Evolutionary conservation across 495 filamentous ascomycete genomes (phyloP).

Genomic region (Neurospora hispaniola): DNA sequence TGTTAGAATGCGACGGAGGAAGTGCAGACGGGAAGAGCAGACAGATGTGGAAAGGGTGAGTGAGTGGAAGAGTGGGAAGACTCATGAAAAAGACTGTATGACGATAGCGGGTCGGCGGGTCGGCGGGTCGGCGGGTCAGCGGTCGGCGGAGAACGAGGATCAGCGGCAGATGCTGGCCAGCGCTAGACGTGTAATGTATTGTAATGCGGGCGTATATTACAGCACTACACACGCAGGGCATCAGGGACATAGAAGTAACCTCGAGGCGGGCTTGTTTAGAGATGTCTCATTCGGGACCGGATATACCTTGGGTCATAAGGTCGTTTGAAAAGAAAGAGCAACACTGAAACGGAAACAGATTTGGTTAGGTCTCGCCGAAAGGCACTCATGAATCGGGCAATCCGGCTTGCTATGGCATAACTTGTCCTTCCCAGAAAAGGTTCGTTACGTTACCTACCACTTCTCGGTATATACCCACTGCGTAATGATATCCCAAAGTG

Average conservation of each 20-base stretch:
- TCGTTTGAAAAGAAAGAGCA: neutral
- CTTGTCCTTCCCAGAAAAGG: neutral
- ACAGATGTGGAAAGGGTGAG: neutral
- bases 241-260: neutral
- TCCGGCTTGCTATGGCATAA: neutral
- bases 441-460: too few relatives aligned
- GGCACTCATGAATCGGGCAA: neutral
- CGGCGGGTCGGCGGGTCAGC: neutral
- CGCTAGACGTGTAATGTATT: neutral
- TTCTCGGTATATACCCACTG: too few relatives aligned
- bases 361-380: neutral
- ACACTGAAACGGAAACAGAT: neutral
- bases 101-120: neutral
- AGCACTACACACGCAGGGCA: neutral
- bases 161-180: neutral
- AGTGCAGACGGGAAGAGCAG: neutral
- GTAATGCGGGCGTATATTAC: neutral
- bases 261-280: neutral
- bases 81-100: neutral
- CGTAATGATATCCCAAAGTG: neutral
- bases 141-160: neutral
- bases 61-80: neutral
- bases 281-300: neutral
- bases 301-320: neutral
- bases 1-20: neutral